Evolutionary conservation across 2,329 filamentous ascomycete species (phyloP).

Genomic region (Fusarium sp.): DNA sequence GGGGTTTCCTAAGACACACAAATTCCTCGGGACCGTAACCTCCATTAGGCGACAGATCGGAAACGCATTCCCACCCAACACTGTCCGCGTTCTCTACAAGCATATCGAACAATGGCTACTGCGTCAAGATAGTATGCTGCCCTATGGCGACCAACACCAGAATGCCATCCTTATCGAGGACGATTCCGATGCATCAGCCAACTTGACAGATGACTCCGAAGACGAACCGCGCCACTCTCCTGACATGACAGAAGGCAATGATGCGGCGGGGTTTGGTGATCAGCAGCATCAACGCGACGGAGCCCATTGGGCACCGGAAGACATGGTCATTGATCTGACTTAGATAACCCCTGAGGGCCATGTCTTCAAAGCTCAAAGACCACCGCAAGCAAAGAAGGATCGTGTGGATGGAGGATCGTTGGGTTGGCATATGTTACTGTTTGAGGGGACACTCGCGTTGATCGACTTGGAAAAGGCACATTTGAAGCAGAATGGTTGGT

Average conservation of each 20-base stretch:
- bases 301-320: slow-evolving; percentile 5
- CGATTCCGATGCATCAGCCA: slow-evolving; percentile 31
- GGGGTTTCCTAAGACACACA: slow-evolving; percentile 70
- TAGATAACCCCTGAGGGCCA: slow-evolving; percentile 1
- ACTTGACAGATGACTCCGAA: slow-evolving; percentile 7
- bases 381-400: neutral
- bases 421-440: neutral
- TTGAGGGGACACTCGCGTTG: neutral
- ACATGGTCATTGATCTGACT: slow-evolving; percentile 38
- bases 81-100: slow-evolving; percentile 60
- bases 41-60: slow-evolving; percentile 73
- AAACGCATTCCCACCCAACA: slow-evolving; percentile 77
- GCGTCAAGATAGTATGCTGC: slow-evolving; percentile 51
- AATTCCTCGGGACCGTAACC: slow-evolving; percentile 58
- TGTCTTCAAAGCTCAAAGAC: neutral
- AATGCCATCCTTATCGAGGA: slow-evolving; percentile 42
- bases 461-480: slow-evolving; percentile 9
- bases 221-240: slow-evolving; percentile 24
- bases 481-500: neutral
- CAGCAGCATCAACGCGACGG: neutral
- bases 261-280: slow-evolving; percentile 8
- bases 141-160: slow-evolving; percentile 19
- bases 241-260: slow-evolving; percentile 40
- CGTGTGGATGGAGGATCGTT: neutral
- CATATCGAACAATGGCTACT: slow-evolving; percentile 59